Base-by-base conservation (phyloP, 164 flowering plant genomes). In the Protea cynaroides region DNA sequence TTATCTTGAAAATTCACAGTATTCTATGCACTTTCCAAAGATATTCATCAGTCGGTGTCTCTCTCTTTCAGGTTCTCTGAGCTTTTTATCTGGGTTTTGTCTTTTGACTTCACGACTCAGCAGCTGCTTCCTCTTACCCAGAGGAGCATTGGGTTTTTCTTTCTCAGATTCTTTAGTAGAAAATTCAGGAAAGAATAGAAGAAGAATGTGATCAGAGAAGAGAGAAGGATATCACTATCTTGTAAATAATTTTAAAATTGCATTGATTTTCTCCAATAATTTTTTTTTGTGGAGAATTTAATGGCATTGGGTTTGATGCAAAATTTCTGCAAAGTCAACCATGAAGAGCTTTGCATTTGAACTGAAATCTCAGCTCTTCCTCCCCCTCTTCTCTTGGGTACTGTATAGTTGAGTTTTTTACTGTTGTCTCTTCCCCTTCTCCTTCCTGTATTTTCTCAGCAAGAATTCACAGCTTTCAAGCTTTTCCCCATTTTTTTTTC, bases 311-410 rank as follows among this genome's bases (percentile, higher is more conserved):
- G 58, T 72, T 61, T 76, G 77, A 61, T 76, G 80, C 74, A 17
- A 29, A 61, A 55, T 56, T 58, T 66, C n/a, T n/a, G n/a, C 59
- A 17, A 71, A 78, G 80, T 78, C 83, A 78, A 82, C 78, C 63
- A 55, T 44, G 59, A 56, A 46, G 59, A 63, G 67, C 50, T n/a
- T n/a, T n/a, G n/a, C n/a, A n/a, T n/a, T n/a, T n/a, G n/a, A n/a
- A n/a, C n/a, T n/a, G n/a, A n/a, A n/a, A n/a, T n/a, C n/a, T n/a
- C n/a, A n/a, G n/a, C n/a, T n/a, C n/a, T n/a, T n/a, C n/a, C n/a
- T n/a, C n/a, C n/a, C n/a, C n/a, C n/a, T n/a, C n/a, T n/a, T n/a
- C n/a, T n/a, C n/a, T n/a, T n/a, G n/a, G n/a, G n/a, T n/a, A n/a
- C n/a, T 53, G 59, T 25, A 46, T 38, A 23, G 22, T 49, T 0